Evolutionary conservation across 2,329 filamentous ascomycete genomes (phyloP).

Genomic region (Diaporthe citri): DNA sequence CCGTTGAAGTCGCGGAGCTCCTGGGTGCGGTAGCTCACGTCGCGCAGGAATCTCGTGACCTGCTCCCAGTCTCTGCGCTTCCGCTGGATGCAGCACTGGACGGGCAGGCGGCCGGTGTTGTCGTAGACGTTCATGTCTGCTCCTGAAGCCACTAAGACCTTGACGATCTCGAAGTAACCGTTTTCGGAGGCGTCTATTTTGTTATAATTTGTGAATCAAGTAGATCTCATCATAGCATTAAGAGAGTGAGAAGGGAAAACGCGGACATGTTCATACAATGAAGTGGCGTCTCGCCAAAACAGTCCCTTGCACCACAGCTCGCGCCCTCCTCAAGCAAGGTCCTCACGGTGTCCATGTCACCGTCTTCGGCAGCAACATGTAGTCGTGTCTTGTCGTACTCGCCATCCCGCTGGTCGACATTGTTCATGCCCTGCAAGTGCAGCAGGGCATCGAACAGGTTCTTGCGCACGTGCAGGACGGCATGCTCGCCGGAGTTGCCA

Average conservation of each 20-base stretch:
- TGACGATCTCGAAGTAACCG: constrained; percentile 25
- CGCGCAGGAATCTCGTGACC: neutral
- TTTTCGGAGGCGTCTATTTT: constrained; percentile 14
- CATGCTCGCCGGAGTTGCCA: neutral
- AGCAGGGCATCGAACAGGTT: constrained; percentile 28
- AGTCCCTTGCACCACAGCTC: constrained; percentile 26
- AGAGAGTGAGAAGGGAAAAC: neutral
- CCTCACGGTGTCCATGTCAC: constrained; percentile 1
- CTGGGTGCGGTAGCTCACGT: constrained; percentile 9
- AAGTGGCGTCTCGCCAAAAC: constrained; percentile 26
- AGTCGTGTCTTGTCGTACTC: constrained; percentile 5
- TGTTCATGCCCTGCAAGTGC: constrained; percentile 18
- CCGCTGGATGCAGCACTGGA: constrained; percentile 26
- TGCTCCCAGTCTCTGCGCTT: constrained; percentile 25
- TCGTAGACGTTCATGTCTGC: constrained; percentile 31
- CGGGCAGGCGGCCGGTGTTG: constrained; percentile 18
- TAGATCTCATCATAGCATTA: neutral
- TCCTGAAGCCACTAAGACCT: constrained; percentile 14
- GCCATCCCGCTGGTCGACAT: constrained; percentile 9
- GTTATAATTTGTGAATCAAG: neutral
- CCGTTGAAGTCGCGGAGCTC: constrained; percentile 14
- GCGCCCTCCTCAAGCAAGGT: constrained; percentile 19
- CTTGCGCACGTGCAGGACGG: constrained; percentile 13
- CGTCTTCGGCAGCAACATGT: constrained; percentile 3
- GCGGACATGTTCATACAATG: neutral